phyloP scores from a whole-genome alignment of 2,329 filamentous ascomycete species.

The Diaporthe velutina region DNA sequence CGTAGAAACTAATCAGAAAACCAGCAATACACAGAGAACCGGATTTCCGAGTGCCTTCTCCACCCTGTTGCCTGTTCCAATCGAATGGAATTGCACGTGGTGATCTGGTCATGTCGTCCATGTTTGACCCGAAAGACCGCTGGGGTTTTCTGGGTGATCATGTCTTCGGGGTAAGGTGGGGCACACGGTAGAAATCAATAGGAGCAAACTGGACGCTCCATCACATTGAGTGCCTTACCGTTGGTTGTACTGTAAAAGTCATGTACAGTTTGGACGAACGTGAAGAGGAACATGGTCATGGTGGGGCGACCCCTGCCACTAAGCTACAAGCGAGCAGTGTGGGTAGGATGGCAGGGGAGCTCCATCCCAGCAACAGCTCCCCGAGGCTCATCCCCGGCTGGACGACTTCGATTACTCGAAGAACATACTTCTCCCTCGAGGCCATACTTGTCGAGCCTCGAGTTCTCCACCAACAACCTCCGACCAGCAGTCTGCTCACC shows the following conservation, averaged over 20 bases:
- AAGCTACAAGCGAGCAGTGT: not conserved
- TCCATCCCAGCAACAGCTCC: not conserved
- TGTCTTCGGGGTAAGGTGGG: too few relatives aligned
- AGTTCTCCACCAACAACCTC: not conserved
- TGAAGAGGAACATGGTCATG: not conserved
- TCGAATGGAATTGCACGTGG: not conserved
- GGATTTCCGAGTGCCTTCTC: too few relatives aligned
- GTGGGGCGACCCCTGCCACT: conserved; percentile 1
- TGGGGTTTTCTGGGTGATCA: not conserved
- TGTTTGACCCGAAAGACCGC: not conserved
- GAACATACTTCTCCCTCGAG: not conserved
- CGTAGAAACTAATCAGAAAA: not conserved
- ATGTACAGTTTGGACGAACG: not conserved
- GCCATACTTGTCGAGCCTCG: too few relatives aligned
- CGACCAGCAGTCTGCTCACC: too few relatives aligned
- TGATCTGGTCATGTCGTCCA: not conserved
- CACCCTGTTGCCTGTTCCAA: not conserved
- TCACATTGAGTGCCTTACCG: not conserved
- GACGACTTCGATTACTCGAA: not conserved
- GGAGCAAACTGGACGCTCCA: not conserved
- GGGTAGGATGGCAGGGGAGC: conserved; percentile 9
- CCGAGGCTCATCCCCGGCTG: not conserved
- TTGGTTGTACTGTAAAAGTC: not conserved
- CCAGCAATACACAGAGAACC: not conserved
- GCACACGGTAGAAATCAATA: too few relatives aligned